Conservation (phyloP, 2,329 filamentous ascomycete species). For the Incumbomyces delicatus region DNA sequence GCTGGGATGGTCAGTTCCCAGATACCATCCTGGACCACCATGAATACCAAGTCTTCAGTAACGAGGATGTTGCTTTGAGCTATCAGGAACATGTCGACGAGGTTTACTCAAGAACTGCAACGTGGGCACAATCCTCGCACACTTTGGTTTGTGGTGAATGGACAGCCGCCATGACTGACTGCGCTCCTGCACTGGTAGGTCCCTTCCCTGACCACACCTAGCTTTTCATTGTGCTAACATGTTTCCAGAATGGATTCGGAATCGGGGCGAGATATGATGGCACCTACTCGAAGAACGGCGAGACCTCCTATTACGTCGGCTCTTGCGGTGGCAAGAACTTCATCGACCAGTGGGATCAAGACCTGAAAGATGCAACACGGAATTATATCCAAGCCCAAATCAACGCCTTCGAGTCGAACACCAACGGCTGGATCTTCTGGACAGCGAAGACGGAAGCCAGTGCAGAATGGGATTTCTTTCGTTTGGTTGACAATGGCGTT, state of each 20-base stretch:
- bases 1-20: conserved; percentile 53
- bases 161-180: conserved; percentile 57
- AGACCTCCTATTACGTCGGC: conserved; percentile 40
- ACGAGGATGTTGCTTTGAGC: conserved; percentile 40
- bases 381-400: conserved; percentile 39
- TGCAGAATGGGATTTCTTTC: conserved; percentile 40
- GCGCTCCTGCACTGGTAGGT: conserved; percentile 35
- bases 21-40: conserved; percentile 57
- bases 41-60: conserved; percentile 57
- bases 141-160: conserved; percentile 61
- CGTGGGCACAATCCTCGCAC: conserved; percentile 48
- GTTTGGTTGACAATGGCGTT: conserved; percentile 33
- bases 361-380: conserved; percentile 29
- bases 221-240: conserved; percentile 14
- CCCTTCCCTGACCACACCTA: neutral
- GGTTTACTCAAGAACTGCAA: conserved; percentile 45
- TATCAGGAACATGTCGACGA: conserved; percentile 45
- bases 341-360: conserved; percentile 36
- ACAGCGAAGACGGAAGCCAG: conserved; percentile 42
- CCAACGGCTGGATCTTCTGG: conserved; percentile 40
- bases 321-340: conserved; percentile 44
- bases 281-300: conserved; percentile 23
- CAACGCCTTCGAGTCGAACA: conserved; percentile 33
- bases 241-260: conserved; percentile 42
- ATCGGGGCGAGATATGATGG: conserved; percentile 48